phyloP scores from a whole-genome alignment of 208 protist species.

The Borovskyia barvae region DNA sequence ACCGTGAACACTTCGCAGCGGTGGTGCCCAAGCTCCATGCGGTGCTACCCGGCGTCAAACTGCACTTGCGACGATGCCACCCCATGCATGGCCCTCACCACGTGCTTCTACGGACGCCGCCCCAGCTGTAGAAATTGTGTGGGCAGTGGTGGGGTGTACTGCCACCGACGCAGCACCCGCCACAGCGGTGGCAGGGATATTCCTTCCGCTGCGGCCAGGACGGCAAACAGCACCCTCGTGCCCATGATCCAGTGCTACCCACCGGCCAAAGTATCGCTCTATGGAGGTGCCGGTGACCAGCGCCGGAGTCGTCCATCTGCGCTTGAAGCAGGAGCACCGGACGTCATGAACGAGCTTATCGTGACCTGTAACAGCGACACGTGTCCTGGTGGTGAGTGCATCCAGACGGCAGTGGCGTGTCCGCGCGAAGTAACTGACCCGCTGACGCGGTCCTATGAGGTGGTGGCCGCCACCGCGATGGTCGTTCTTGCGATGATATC shows the following conservation, averaged over 20 bases:
- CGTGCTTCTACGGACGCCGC: conserved; percentile 45
- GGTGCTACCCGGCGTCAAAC: conserved; percentile 27
- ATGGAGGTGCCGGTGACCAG: not conserved
- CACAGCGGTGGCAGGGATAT: not conserved
- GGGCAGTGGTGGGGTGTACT: conserved; percentile 42
- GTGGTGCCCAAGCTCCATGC: conserved; percentile 60
- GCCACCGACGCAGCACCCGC: not conserved
- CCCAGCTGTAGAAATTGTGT: conserved; percentile 35
- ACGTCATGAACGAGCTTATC: not conserved
- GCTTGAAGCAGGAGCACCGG: not conserved
- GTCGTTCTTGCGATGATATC: not conserved
- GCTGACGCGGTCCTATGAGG: conserved; percentile 13
- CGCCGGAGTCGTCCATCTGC: too few species aligned
- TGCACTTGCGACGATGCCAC: conserved; percentile 32
- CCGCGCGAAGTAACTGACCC: conserved; percentile 1
- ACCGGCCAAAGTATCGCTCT: not conserved
- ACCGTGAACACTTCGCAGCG: conserved; percentile 26
- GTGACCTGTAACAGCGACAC: not conserved
- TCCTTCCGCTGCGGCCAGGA: too few species aligned
- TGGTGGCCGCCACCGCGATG: conserved; percentile 1
- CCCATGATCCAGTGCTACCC: conserved; percentile 29
- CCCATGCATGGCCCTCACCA: conserved; percentile 29
- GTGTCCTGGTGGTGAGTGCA: conserved; percentile 7
- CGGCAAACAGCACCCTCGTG: not conserved
- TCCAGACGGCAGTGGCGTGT: not conserved